Percentiles rank a stretch among this genome's conserved stretches.
These are phyloP conservation scores for Metarhizium sp. DNA, from an alignment of 2,329 filamentous ascomycete species.

Conservation along the genomic window DNA sequence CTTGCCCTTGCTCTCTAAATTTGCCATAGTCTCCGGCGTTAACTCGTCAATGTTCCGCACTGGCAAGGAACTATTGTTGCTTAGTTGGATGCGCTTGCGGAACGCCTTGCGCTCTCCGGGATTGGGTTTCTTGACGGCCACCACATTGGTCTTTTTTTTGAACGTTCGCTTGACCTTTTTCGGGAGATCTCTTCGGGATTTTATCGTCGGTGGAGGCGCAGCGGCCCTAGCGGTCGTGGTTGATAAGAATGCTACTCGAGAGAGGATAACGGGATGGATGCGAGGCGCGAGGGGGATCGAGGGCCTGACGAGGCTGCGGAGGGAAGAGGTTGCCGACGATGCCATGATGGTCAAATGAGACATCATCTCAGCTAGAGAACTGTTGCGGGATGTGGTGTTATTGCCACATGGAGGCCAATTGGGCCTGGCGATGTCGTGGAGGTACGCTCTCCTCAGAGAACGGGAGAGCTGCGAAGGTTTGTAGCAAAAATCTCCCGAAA, in stretches of 20 bases:
- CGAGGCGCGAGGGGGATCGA: slow-evolving; percentile 20
- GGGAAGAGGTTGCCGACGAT: slow-evolving; percentile 16
- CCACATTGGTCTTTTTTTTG: slow-evolving; percentile 39
- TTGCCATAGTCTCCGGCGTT: slow-evolving; percentile 41
- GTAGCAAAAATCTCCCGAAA: slow-evolving; percentile 6
- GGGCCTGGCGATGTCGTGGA: slow-evolving; percentile 13
- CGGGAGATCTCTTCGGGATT: slow-evolving; percentile 26
- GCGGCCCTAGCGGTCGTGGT: slow-evolving; percentile 21
- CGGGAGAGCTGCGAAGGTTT: background rate
- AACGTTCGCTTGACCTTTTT: slow-evolving; percentile 37
- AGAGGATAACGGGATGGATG: slow-evolving; percentile 20
- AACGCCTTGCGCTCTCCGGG: slow-evolving; percentile 79
- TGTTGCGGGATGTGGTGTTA: slow-evolving; percentile 6
- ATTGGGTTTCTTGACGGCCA: slow-evolving; percentile 46
- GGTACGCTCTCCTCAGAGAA: background rate
- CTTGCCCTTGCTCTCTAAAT: slow-evolving; percentile 48
- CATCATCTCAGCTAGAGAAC: background rate
- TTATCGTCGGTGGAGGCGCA: slow-evolving; percentile 16
- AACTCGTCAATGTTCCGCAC: slow-evolving; percentile 60
- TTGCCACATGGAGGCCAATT: slow-evolving; percentile 20
- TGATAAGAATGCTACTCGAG: slow-evolving; percentile 31
- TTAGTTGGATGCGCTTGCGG: slow-evolving; percentile 82
- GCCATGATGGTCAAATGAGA: slow-evolving; percentile 1
- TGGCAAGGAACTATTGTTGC: slow-evolving; percentile 84
- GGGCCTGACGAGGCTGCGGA: slow-evolving; percentile 33